Conservation (phyloP, 495 filamentous ascomycete genomes). For the Xylaria intraflava region DNA sequence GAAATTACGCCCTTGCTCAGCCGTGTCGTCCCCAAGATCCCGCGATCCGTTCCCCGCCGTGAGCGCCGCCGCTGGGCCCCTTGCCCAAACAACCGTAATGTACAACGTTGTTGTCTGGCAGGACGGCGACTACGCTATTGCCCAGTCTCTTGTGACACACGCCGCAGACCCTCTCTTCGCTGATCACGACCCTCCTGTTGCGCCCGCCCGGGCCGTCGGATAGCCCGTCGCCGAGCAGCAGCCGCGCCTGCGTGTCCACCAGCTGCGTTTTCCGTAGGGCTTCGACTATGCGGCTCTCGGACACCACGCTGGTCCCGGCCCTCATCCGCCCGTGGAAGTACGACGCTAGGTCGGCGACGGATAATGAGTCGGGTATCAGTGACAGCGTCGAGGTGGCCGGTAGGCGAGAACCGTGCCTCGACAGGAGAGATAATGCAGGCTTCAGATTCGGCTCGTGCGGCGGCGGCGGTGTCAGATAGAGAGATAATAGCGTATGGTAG, state of each 20-base stretch:
- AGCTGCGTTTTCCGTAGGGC: constrained; percentile 67
- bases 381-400: constrained; percentile 78
- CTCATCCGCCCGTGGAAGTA: constrained; percentile 93
- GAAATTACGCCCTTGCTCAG: constrained; percentile 2
- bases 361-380: constrained; percentile 74
- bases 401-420: constrained; percentile 83
- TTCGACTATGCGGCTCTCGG: constrained; percentile 68
- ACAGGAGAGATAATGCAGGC: constrained; percentile 80
- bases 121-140: constrained; percentile 66
- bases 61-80: constrained; percentile 19
- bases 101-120: constrained; percentile 59
- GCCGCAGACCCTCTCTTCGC: constrained; percentile 80
- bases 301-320: constrained; percentile 71
- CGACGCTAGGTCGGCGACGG: constrained; percentile 71
- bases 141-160: constrained; percentile 91
- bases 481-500: constrained; percentile 80
- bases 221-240: constrained; percentile 61
- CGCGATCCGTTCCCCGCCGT: constrained; percentile 15
- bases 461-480: constrained; percentile 80
- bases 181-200: constrained; percentile 69
- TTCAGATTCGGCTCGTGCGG: constrained; percentile 65
- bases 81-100: constrained; percentile 69
- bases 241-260: constrained; percentile 60
- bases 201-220: constrained; percentile 49
- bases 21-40: constrained; percentile 23